phyloP scores from a whole-genome alignment of 257 asterid species.

The Plantago ovata region DNA sequence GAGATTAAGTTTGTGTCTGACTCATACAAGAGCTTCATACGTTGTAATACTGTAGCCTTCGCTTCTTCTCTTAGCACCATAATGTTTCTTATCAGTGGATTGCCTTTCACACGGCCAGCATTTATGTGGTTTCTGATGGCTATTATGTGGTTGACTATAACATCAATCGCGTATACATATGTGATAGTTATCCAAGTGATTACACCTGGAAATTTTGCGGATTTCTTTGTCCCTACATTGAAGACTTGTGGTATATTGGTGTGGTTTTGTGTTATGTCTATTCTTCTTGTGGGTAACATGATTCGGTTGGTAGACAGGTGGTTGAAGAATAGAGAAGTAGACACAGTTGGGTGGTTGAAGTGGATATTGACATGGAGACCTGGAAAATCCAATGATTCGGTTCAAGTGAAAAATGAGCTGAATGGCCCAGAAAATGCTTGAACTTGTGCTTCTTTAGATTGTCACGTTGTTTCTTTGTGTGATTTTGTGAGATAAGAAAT shows the following conservation, averaged over 20 bases:
- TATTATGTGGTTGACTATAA: constrained; percentile 29
- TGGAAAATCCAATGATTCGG: too few relatives aligned
- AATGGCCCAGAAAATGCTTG: too few relatives aligned
- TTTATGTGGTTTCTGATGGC: constrained; percentile 34
- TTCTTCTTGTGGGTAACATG: too few relatives aligned
- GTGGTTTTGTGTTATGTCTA: constrained; percentile 15
- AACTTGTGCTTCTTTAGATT: too few relatives aligned
- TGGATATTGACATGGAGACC: too few relatives aligned
- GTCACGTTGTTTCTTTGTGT: too few relatives aligned
- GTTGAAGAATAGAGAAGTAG: too few relatives aligned
- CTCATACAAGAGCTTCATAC: constrained; percentile 17
- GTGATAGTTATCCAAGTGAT: constrained; percentile 17
- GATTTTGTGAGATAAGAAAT: too few relatives aligned
- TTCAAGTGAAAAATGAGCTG: too few relatives aligned
- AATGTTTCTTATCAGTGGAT: constrained; percentile 33
- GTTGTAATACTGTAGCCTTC: constrained; percentile 30
- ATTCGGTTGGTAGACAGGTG: too few relatives aligned
- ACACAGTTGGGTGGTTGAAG: too few relatives aligned
- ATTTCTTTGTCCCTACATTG: constrained; percentile 13
- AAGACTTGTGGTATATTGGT: constrained; percentile 8
- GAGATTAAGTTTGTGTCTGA: not conserved
- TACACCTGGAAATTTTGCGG: constrained; percentile 15
- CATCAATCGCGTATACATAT: constrained; percentile 25
- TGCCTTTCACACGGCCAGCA: constrained; percentile 23
- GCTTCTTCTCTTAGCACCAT: constrained; percentile 36